Evolutionary conservation across 1,284 basidiomycete species (phyloP).

Genomic region (Trichosporon coremiiforme): DNA sequence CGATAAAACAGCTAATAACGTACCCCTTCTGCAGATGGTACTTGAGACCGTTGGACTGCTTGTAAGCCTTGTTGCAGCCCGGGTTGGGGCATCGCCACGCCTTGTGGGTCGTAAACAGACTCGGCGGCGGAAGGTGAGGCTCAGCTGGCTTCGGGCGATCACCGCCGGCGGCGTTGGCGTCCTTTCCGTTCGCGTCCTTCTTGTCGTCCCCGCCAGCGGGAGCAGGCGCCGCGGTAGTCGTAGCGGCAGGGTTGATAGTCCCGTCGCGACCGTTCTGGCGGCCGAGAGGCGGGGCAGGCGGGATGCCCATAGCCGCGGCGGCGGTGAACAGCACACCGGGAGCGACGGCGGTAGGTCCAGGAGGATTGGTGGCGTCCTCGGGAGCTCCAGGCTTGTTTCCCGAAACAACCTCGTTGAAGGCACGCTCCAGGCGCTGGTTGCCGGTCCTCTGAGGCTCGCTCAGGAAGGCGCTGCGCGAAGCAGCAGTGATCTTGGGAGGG

Average conservation of each 20-base stretch:
- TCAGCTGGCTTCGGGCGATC: constrained; percentile 35
- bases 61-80: constrained; percentile 98
- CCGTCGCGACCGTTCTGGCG: constrained; percentile 28
- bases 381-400: constrained; percentile 48
- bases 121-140: constrained; percentile 48
- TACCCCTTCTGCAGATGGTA: constrained; percentile 78
- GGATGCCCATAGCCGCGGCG: constrained; percentile 45
- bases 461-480: constrained; percentile 41
- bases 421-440: constrained; percentile 48
- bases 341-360: constrained; percentile 47
- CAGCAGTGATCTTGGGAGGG: constrained; percentile 45
- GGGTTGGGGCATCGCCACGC: constrained; percentile 96
- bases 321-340: constrained; percentile 51
- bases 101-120: constrained; percentile 64
- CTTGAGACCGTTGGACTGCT: constrained; percentile 94
- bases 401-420: constrained; percentile 55
- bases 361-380: constrained; percentile 32
- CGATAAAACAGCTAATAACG: constrained; percentile 57
- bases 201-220: constrained; percentile 14
- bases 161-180: constrained; percentile 21
- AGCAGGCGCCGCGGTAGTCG: constrained; percentile 20
- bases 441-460: constrained; percentile 32
- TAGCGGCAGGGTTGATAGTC: constrained; percentile 3
- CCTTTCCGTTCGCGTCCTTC: constrained; percentile 22
- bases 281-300: constrained; percentile 42